Percentiles rank a stretch among this genome's conserved stretches.
These are phyloP conservation scores for Sclerotinia subarctica DNA, from an alignment of 2,329 filamentous ascomycete species.

Conservation along the genomic window DNA sequence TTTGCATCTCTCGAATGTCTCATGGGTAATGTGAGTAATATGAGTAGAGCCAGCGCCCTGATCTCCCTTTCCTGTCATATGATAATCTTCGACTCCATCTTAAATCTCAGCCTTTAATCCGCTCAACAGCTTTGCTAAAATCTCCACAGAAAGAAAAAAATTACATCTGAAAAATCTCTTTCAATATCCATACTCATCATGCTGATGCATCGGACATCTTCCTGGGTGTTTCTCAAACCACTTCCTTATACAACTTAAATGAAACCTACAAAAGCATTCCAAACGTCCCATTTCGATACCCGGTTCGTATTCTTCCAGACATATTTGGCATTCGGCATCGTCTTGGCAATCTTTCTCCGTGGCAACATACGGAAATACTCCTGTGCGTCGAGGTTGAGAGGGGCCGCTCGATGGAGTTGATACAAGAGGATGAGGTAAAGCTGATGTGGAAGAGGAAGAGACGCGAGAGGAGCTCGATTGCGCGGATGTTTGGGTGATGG, in stretches of 20 bases:
- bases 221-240: slow-evolving; percentile 64
- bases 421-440: slow-evolving; percentile 34
- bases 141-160: background rate
- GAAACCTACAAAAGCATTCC: slow-evolving; percentile 65
- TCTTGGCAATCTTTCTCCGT: slow-evolving; percentile 69
- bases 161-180: background rate
- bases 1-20: background rate
- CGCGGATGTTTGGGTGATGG: slow-evolving; percentile 26
- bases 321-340: slow-evolving; percentile 65
- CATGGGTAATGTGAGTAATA: too few species aligned
- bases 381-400: slow-evolving; percentile 46
- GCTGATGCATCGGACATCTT: slow-evolving; percentile 63
- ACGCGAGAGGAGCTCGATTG: slow-evolving; percentile 29
- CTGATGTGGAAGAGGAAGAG: slow-evolving; percentile 18
- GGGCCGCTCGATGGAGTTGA: background rate
- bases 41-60: background rate
- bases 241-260: slow-evolving; percentile 56
- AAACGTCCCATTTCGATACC: slow-evolving; percentile 62
- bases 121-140: background rate
- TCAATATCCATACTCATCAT: slow-evolving; percentile 35
- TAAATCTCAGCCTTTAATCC: slow-evolving; percentile 68
- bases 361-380: slow-evolving; percentile 61
- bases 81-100: too few species aligned
- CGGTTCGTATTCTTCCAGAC: slow-evolving; percentile 62
- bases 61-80: background rate